Evolutionary conservation across 805 yeast species (phyloP).

Genomic region (Saccharomycopsis fibuligera): DNA sequence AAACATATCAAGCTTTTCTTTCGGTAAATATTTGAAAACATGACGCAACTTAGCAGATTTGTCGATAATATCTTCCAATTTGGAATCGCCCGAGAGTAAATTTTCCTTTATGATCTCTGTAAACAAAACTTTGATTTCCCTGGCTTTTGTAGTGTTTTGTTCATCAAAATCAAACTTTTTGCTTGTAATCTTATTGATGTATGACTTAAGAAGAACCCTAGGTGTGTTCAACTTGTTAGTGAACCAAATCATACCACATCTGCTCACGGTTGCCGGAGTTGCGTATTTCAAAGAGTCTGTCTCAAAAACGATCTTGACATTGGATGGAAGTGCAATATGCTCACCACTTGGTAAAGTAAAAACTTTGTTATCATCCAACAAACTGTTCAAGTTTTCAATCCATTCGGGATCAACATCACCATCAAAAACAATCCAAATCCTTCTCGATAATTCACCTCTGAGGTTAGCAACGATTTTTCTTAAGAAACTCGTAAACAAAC

Average conservation of each 20-base stretch:
- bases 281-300: slow-evolving; percentile 59
- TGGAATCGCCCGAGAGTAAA: background rate
- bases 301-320: slow-evolving; percentile 68
- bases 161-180: slow-evolving; percentile 1
- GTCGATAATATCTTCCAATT: slow-evolving; percentile 24
- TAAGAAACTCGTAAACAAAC: slow-evolving; percentile 63
- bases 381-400: slow-evolving; percentile 88
- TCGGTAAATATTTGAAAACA: slow-evolving; percentile 42
- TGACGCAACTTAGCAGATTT: slow-evolving; percentile 34
- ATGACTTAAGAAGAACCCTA: slow-evolving; percentile 6
- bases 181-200: background rate
- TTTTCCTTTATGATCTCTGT: background rate
- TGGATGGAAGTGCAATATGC: slow-evolving; percentile 58
- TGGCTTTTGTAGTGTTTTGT: background rate
- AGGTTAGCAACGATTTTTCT: slow-evolving; percentile 47
- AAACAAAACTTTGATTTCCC: slow-evolving; percentile 1
- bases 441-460: slow-evolving; percentile 50
- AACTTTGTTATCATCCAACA: slow-evolving; percentile 78
- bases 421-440: slow-evolving; percentile 79
- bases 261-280: slow-evolving; percentile 86
- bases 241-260: slow-evolving; percentile 87
- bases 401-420: slow-evolving; percentile 93
- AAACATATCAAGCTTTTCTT: slow-evolving; percentile 35
- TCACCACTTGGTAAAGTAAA: slow-evolving; percentile 89
- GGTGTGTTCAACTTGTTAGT: slow-evolving; percentile 31